Evolutionary conservation across 139 green algal species (phyloP).

Genomic region (Ettlia oleoabundans): DNA sequence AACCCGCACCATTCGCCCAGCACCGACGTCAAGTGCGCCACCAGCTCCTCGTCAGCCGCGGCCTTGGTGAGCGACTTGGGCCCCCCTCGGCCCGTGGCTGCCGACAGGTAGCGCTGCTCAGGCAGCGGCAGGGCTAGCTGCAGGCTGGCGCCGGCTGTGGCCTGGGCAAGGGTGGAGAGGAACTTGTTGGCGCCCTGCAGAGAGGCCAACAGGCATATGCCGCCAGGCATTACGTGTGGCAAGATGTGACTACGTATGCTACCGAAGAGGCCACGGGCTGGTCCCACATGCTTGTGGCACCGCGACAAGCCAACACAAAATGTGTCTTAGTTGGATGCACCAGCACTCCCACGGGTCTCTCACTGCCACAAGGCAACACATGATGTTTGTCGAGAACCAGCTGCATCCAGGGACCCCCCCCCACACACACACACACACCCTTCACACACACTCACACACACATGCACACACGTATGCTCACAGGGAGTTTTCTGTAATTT

Average conservation of each 20-base stretch:
- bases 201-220: too few species aligned
- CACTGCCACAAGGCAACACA: too few species aligned
- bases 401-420: not conserved
- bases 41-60: constrained; percentile 10
- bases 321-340: too few species aligned
- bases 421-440: not conserved
- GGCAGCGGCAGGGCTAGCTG: constrained; percentile 78
- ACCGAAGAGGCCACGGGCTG: too few species aligned
- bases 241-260: too few species aligned
- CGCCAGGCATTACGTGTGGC: too few species aligned
- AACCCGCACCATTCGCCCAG: constrained; percentile 49
- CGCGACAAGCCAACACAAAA: too few species aligned
- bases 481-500: too few species aligned
- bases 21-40: constrained; percentile 35
- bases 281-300: too few species aligned
- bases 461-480: not conserved
- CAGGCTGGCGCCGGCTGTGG: constrained; percentile 63
- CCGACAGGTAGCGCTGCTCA: constrained; percentile 55
- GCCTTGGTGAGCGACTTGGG: constrained; percentile 18
- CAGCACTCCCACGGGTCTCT: too few species aligned
- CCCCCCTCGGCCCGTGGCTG: not conserved
- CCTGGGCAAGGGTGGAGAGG: constrained; percentile 73
- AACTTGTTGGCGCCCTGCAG: constrained; percentile 64
- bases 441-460: not conserved
- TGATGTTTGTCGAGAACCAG: too few species aligned